Evolutionary conservation across 345 rosid genomes (phyloP), one percentile per base, ranked within the genome.

Genomic region (Camelina neglecta): DNA sequence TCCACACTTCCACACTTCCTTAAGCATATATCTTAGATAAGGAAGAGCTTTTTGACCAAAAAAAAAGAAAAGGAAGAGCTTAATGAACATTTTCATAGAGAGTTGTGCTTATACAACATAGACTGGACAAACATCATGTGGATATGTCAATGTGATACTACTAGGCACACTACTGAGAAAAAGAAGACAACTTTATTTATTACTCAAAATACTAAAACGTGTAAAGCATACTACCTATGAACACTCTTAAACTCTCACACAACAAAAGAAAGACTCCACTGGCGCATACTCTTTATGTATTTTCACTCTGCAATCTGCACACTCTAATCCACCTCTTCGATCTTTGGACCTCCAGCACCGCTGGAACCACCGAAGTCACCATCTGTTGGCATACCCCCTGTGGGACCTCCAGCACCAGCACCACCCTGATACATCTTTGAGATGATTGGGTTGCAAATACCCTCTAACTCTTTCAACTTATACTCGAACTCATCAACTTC

Each of bases 281-380:
- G 33, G 55, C 11, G 2, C 58, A 62, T 8, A 76, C 65, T 44
- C 12, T 53, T 1, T 13, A 6, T 29, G 4, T 50, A 39, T 48
- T 24, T 12, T 5, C 63, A 65, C 24, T 36, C 21, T 12, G 5
- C 63, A 65, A 9, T 36, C 21, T 5, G 7, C 26, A 11, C 35
- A 12, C 29, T 66, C 60, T 66, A 85, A 24, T 83, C 88, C 24
- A 85, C 86, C 53, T 85, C 88, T 65, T 85, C 88, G 13, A 85
- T 83, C 84, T 83, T 83, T 0, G 86, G 88, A 45, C 88, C 83
- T 53, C 82, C 77, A 39, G 75, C 78, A 15, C 72, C 39, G 3
- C 79, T 8, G 11, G 82, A 38, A 8, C 77, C 77, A 11, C 73
- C 68, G 0, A 77, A 69, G 4, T 59, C 68, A 31, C 76, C 70